Base-by-base conservation (phyloP, 768 basidiomycete species). In the Asterophora parasitica region DNA sequence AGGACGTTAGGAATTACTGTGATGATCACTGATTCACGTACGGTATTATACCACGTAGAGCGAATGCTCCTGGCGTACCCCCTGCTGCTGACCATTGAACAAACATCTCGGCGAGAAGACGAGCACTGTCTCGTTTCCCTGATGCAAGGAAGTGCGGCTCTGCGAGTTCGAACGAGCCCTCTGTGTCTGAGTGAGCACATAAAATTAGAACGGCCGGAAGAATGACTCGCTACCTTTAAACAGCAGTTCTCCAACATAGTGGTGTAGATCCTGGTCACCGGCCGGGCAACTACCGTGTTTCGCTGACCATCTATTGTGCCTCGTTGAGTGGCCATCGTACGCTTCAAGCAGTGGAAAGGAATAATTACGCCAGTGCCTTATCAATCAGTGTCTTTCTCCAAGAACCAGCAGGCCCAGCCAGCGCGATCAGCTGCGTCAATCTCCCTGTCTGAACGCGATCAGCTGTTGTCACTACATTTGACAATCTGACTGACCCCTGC, bases 301-400 rank as follows among this genome's bases (percentile, higher is more conserved):
- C 10, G 83, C 76, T 37, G 90, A 84, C 94, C 95, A 99, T 36
- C 93, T 95, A 59, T n/a, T n/a, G n/a, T 42, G 48, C 45, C 48
- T 37, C 47, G 53, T 65, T 58, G 55, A 49, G 34, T 45, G 46
- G 26, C 41, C 34, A 11, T n/a, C 32, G 11, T 6, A 20, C 5
- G 3, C 37, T 6, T 27, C 30, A 31, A 36, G 4, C 48, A 42
- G 23, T 36, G 46, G 13, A 46, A 42, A 44, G 26, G 15, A 50
- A n/a, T 3, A 74, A 84, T 61, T 63, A 94, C 92, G 84, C 78
- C 61, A 97, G 74, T 10, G 89, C 71, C 61, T 81, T 85, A 59
- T 93, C 90, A 31, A 92, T 86, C 42, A 93, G 68, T 1, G 88
- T 92, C 71, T 92, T 94, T 50, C 94, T 74, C 96, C 95, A 99